Evolutionary conservation across 164 flowering plant species (phyloP), one percentile per base, ranked within the genome.

Genomic region (Dillenia turbinata): DNA sequence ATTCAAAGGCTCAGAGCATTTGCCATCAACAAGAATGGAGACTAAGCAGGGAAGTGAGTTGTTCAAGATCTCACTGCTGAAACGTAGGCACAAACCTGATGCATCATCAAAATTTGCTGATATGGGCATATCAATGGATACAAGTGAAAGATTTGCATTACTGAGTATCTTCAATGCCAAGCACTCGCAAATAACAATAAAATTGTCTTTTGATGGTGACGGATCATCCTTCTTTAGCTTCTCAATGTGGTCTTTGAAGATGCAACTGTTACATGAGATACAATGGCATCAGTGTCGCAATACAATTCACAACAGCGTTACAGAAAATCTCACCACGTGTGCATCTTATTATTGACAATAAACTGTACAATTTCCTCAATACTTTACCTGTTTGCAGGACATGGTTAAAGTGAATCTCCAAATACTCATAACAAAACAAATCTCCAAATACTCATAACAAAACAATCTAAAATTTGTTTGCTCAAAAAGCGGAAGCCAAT

Each of bases 41-140:
- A 90, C 73, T 54, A 90, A 77, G 73, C 96, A 89, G 11, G 92
- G 87, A 50, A 77, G n/a, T 24, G 81, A 79, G 70, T 68, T 85
- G 85, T 88, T 86, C 78, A 87, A 71, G 26, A 90, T 85, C 83
- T 93, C 89, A 72, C 89, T 62, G 68, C 96, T 82, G 70, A 93
- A 90, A 16, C 91, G 78, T 52, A 93, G 75, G 71, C 86, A 72
- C 75, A 90, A 73, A 71, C 98, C 98, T 15, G 98, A 75, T 44
- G 84, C 82, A 71, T 90, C 96, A 59, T 86, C 87, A 49, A 83
- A 80, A 12, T 75, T 80, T 60, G 77, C 66, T 61, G 85, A 67
- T 44, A 90, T 80, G 43, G 96, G 98, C 84, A 90, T 74, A 62
- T 89, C 90, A 47, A 85, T 85, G 16, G 91, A 89, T 22, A 93